Percentiles rank a stretch among this genome's conserved stretches.
Conservation (phyloP, 805 yeast species). For the Myxozyma kluyveri region DNA sequence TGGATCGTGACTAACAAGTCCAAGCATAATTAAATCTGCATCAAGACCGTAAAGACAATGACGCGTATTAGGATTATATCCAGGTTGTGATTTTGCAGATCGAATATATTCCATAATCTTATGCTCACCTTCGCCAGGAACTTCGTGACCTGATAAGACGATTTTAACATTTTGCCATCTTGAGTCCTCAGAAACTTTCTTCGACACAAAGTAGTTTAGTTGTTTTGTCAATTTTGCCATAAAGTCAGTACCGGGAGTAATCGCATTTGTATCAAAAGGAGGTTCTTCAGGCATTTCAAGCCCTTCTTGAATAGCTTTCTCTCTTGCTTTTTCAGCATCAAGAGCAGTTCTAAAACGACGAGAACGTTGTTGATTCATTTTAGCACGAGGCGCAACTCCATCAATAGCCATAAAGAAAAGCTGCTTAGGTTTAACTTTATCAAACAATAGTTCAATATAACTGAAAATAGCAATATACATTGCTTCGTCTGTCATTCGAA, state of each 20-base stretch:
- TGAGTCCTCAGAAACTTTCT: slow-evolving; percentile 80
- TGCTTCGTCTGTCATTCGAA: slow-evolving; percentile 80
- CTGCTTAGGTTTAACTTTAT: slow-evolving; percentile 79
- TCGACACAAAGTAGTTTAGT: slow-evolving; percentile 81
- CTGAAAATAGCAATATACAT: slow-evolving; percentile 90
- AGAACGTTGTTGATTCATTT: slow-evolving; percentile 96
- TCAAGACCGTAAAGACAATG: slow-evolving; percentile 95
- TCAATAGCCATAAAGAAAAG: slow-evolving; percentile 95
- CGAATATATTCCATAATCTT: slow-evolving; percentile 93
- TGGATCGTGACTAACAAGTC: slow-evolving; percentile 89
- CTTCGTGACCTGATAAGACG: slow-evolving; percentile 88
- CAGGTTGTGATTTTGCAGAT: slow-evolving; percentile 66
- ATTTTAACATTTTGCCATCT: slow-evolving; percentile 79
- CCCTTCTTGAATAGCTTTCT: slow-evolving; percentile 72
- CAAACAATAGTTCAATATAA: slow-evolving; percentile 90
- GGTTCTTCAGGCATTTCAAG: slow-evolving; percentile 74
- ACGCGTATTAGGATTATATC: slow-evolving; percentile 73
- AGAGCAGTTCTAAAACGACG: slow-evolving; percentile 91
- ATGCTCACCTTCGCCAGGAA: slow-evolving; percentile 98
- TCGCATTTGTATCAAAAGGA: slow-evolving; percentile 87
- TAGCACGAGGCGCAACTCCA: slow-evolving; percentile 98
- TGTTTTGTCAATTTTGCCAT: slow-evolving; percentile 85
- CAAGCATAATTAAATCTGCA: slow-evolving; percentile 93
- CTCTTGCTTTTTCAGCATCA: slow-evolving; percentile 79
- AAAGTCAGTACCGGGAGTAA: slow-evolving; percentile 96